Evolutionary conservation across 2,329 filamentous ascomycete genomes (phyloP).

Genomic region (Aureobasidium uvarum): DNA sequence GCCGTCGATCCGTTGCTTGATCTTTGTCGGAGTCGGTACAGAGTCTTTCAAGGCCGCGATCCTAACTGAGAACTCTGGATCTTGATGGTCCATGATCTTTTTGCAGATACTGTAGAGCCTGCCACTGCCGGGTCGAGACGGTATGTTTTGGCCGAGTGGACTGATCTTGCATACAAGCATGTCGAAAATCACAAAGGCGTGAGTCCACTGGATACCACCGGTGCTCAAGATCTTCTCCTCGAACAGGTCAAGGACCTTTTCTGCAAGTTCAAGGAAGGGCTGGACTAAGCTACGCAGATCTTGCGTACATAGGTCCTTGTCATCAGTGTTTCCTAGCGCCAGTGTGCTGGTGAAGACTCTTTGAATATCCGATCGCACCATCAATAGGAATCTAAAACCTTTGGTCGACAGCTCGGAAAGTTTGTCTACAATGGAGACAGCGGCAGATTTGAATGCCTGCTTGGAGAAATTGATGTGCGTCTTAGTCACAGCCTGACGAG

Average conservation of each 20-base stretch:
- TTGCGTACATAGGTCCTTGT: conserved; percentile 5
- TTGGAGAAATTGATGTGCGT: conserved; percentile 35
- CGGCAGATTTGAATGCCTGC: conserved; percentile 20
- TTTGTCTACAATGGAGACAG: conserved; percentile 19
- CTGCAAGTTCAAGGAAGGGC: conserved; percentile 6
- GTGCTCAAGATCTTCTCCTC: conserved; percentile 12
- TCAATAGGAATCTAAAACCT: conserved; percentile 1
- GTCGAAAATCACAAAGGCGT: conserved; percentile 17
- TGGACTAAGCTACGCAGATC: conserved; percentile 8
- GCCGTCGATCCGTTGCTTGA: background rate
- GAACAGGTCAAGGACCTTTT: conserved; percentile 18
- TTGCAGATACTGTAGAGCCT: conserved; percentile 22
- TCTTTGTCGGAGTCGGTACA: conserved; percentile 9
- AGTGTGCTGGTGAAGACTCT: conserved; percentile 4
- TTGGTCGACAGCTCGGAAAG: conserved; percentile 1
- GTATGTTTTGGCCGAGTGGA: conserved; percentile 1
- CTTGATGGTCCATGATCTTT: conserved; percentile 21
- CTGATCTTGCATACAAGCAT: conserved; percentile 4
- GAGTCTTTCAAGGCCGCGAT: background rate
- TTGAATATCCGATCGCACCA: conserved; percentile 5
- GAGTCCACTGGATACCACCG: conserved; percentile 19
- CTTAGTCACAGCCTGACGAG: conserved; percentile 32
- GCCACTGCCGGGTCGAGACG: conserved; percentile 3
- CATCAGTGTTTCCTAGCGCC: conserved; percentile 4
- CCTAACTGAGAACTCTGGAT: conserved; percentile 11